Evolutionary conservation across 1,284 basidiomycete species (phyloP), one percentile per base, ranked within the genome.

Genomic region (Schizophyllum commune): DNA sequence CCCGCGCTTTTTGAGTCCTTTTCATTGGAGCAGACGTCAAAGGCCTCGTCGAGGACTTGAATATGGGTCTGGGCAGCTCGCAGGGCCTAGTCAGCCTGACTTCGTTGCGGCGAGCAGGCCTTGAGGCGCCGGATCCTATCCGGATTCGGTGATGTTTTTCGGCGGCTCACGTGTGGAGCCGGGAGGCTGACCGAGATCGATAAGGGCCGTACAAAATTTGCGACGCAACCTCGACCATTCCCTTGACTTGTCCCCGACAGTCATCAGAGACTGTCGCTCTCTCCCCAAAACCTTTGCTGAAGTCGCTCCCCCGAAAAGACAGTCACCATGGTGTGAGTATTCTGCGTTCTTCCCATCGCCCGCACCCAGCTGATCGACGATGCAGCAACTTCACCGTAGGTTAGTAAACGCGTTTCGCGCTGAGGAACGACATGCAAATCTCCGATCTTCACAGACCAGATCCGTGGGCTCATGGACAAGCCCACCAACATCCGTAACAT

Each of bases 401-500:
- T 86, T 66, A 79, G 90, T 80, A 69, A 55, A 61, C 61, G 65
- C 63, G 58, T 57, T 58, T 5, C 22, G 5, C 52, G 57, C 58
- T 54, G 57, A 27, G 9, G 59, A 61, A 59, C 47, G 52, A 55
- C n/a, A 55, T 32, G 56, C 57, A 63, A 58, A 63, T 65, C 57
- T 63, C 61, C 63, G 61, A 64, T 27, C 20, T 63, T 52, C 66
- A 62, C 70, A 92, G 89, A 92, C 74, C 90, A 98, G 84, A 91
- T 97, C 75, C 89, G 94, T 74, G 80, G 67, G 67, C 88, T 96
- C 68, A 96, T 96, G 94, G 90, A 94, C 83, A 79, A 75, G 77
- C 85, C 92, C 70, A 94, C 91, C 66, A 95, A 96, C 80, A 95
- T 96, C 77, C 89, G 93, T 79, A 98, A 98, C 87, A 98, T 98